These are phyloP conservation scores for Sporothrix dimorphospora DNA, from an alignment of 2,329 filamentous ascomycete genomes.

Conservation along the genomic window DNA sequence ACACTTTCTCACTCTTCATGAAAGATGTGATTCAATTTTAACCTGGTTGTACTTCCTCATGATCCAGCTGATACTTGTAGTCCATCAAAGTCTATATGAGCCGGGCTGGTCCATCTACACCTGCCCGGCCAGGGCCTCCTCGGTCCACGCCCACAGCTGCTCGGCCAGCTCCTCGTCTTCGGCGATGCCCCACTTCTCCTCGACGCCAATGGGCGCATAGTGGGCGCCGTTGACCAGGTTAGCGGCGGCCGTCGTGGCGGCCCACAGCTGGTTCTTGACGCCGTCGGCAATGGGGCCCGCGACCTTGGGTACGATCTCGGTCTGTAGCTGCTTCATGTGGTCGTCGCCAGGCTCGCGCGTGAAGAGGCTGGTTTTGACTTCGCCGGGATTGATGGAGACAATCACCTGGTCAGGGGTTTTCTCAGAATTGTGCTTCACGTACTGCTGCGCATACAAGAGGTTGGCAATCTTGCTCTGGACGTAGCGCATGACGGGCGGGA, in stretches of 20 bases:
- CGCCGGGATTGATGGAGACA: constrained; percentile 39
- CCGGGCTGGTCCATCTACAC: neutral
- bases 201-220: constrained; percentile 42
- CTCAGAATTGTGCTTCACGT: constrained; percentile 37
- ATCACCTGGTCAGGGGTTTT: constrained; percentile 37
- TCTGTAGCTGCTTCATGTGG: constrained; percentile 29
- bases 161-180: constrained; percentile 36
- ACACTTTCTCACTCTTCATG: too few species aligned
- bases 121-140: constrained; percentile 38
- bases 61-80: neutral
- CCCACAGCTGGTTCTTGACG: constrained; percentile 48
- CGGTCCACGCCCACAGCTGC: constrained; percentile 43
- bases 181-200: constrained; percentile 29
- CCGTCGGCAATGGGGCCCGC: constrained; percentile 18
- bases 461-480: constrained; percentile 44
- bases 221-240: constrained; percentile 41
- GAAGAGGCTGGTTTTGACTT: constrained; percentile 37
- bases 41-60: too few species aligned
- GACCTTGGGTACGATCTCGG: constrained; percentile 20
- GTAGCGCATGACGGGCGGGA: constrained; percentile 37
- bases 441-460: constrained; percentile 38
- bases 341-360: constrained; percentile 37
- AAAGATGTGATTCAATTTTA: too few species aligned
- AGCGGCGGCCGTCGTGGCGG: constrained; percentile 38
- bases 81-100: neutral